Percentiles rank a stretch among this genome's conserved stretches.
phyloP scores from a whole-genome alignment of 192 early-diverging fungal genomes.

The Linnemannia hyalina region DNA sequence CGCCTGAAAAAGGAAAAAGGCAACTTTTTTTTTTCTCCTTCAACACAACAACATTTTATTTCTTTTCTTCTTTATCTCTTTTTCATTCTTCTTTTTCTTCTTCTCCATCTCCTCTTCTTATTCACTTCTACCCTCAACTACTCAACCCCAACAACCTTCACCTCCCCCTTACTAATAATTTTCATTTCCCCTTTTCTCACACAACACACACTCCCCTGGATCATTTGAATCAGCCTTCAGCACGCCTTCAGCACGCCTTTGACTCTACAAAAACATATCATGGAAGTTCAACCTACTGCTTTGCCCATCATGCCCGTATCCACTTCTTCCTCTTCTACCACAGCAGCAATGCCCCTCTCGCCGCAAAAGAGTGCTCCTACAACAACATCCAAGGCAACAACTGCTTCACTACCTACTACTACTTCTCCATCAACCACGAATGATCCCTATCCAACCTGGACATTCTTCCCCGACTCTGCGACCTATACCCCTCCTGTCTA shows the following conservation, averaged over 20 bases:
- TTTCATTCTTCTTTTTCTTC: not conserved
- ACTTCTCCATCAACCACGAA: constrained; percentile 2
- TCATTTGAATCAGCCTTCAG: not conserved
- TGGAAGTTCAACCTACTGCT: constrained; percentile 40
- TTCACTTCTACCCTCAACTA: not conserved
- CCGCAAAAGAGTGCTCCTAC: not conserved
- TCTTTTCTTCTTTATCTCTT: not conserved
- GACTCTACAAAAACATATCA: not conserved
- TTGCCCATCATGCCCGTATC: constrained; percentile 22
- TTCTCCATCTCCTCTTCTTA: constrained; percentile 6
- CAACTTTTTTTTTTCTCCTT: too few relatives aligned
- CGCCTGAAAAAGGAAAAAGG: too few relatives aligned
- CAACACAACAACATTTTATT: too few relatives aligned
- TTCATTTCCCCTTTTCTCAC: not conserved
- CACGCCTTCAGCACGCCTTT: not conserved
- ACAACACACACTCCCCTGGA: not conserved
- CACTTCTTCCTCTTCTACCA: constrained; percentile 3
- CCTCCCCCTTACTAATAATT: too few relatives aligned
- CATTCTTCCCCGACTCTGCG: constrained; percentile 41
- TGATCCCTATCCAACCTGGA: constrained; percentile 46
- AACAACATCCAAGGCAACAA: not conserved
- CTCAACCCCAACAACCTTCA: not conserved
- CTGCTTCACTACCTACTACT: not conserved
- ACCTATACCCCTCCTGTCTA: constrained; percentile 31
- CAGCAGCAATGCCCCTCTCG: not conserved